A percentile compares a stretch with the other conserved stretches of the same genome.
Conservation (phyloP, 176 grass and related monocot species). For the Ananas comosus region DNA sequence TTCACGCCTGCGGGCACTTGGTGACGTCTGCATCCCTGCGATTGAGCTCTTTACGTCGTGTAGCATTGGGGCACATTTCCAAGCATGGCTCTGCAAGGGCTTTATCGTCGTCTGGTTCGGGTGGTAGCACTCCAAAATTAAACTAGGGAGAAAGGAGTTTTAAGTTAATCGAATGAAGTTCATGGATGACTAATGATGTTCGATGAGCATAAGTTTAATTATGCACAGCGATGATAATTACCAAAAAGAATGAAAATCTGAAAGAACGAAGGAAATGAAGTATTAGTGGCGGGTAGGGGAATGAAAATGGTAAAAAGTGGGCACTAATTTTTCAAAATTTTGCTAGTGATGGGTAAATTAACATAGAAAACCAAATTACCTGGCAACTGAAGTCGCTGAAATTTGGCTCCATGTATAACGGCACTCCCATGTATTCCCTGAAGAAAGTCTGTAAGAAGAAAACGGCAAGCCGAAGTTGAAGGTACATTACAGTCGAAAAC, state of each 20-base stretch:
- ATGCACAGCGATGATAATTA: no score
- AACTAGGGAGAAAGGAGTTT: constrained; percentile 36
- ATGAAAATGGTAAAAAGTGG: no score
- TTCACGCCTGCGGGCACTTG: background rate
- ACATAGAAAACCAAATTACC: constrained; percentile 20
- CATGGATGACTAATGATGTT: background rate
- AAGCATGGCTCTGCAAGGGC: constrained; percentile 72
- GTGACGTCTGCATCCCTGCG: background rate
- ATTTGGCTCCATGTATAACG: constrained; percentile 88
- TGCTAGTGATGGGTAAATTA: background rate
- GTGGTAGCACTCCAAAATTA: constrained; percentile 60
- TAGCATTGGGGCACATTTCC: constrained; percentile 58
- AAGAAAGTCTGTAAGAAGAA: constrained; percentile 63
- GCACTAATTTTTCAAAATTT: no score
- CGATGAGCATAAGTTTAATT: no score
- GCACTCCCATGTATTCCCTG: constrained; percentile 78
- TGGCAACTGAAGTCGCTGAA: constrained; percentile 84
- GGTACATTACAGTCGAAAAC: background rate
- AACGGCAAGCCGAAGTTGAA: background rate
- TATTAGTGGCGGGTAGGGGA: no score
- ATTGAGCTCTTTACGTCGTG: constrained; percentile 32
- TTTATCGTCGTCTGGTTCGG: constrained; percentile 38
- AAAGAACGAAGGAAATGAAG: no score
- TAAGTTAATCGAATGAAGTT: background rate
- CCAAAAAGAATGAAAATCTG: no score